phyloP scores from a whole-genome alignment of 352 stramenopile species.

The Phytopythium chamaehyphon region DNA sequence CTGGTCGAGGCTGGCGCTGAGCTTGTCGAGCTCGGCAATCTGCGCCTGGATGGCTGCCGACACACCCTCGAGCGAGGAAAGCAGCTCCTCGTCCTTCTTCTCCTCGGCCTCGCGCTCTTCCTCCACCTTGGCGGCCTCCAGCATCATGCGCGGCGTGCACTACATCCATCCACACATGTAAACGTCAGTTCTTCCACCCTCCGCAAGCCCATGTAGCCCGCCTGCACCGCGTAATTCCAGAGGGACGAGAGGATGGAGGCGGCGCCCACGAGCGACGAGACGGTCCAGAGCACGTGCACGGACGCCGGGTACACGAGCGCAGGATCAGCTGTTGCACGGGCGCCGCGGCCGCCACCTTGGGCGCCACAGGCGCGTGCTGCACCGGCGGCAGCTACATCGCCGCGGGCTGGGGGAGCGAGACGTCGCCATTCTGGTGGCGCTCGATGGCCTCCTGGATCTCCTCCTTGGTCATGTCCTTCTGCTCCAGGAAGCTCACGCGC shows the following conservation, averaged over 20 bases:
- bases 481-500: slow-evolving; percentile 72
- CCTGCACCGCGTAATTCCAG: slow-evolving; percentile 75
- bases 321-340: slow-evolving; percentile 43
- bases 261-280: slow-evolving; percentile 67
- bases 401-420: slow-evolving; percentile 4
- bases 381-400: slow-evolving; percentile 5
- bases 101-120: slow-evolving; percentile 48
- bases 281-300: slow-evolving; percentile 56
- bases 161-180: no score
- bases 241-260: slow-evolving; percentile 67
- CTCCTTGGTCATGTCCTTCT: slow-evolving; percentile 78
- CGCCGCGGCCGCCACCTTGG: slow-evolving; percentile 42
- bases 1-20: slow-evolving; percentile 45
- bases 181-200: no score
- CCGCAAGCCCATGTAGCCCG: no score
- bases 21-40: slow-evolving; percentile 49
- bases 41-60: slow-evolving; percentile 62
- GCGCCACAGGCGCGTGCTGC: slow-evolving; percentile 12
- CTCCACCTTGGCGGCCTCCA: slow-evolving; percentile 40
- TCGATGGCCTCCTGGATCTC: slow-evolving; percentile 81
- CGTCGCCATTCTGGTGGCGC: slow-evolving; percentile 34
- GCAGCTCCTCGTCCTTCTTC: slow-evolving; percentile 46
- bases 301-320: slow-evolving; percentile 44
- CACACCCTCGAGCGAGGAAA: slow-evolving; percentile 39
- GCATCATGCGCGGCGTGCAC: slow-evolving; percentile 27